phyloP scores from a whole-genome alignment of 768 basidiomycete species.

The Macrolepiota albuminosa region DNA sequence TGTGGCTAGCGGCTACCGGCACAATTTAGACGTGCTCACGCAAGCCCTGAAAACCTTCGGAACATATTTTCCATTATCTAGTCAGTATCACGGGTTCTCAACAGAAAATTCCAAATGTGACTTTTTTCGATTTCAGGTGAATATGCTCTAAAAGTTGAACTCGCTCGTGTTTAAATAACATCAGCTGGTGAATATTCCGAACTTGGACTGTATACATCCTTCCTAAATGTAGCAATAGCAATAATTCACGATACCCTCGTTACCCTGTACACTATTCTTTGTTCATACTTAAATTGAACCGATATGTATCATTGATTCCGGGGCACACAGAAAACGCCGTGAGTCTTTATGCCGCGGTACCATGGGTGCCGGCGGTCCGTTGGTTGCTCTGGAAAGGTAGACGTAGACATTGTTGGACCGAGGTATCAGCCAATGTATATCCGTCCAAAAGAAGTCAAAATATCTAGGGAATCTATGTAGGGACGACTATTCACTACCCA shows the following conservation, averaged over 20 bases:
- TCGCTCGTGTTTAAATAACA: constrained; percentile 6
- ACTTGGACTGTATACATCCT: not conserved
- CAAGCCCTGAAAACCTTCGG: constrained; percentile 14
- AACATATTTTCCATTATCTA: constrained; percentile 14
- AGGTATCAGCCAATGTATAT: not conserved
- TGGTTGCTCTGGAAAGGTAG: too few species aligned
- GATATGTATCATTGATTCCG: not conserved
- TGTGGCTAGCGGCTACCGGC: constrained; percentile 5
- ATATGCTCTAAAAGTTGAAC: constrained; percentile 7
- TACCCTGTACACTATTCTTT: not conserved
- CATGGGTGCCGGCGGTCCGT: too few species aligned
- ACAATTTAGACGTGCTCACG: constrained; percentile 11
- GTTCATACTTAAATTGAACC: not conserved
- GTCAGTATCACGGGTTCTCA: constrained; percentile 5
- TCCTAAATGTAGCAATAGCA: constrained; percentile 4
- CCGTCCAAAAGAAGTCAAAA: not conserved
- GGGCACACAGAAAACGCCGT: too few species aligned
- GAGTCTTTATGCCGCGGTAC: too few species aligned
- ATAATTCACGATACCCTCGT: not conserved
- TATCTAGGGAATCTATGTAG: not conserved
- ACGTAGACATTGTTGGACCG: too few species aligned
- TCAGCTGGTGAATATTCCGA: not conserved
- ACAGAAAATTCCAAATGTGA: not conserved
- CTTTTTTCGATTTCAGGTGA: constrained; percentile 2
- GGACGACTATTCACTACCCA: not conserved